These are phyloP conservation scores for Letharia lupina DNA, from an alignment of 495 filamentous ascomycete genomes.

Conservation along the genomic window DNA sequence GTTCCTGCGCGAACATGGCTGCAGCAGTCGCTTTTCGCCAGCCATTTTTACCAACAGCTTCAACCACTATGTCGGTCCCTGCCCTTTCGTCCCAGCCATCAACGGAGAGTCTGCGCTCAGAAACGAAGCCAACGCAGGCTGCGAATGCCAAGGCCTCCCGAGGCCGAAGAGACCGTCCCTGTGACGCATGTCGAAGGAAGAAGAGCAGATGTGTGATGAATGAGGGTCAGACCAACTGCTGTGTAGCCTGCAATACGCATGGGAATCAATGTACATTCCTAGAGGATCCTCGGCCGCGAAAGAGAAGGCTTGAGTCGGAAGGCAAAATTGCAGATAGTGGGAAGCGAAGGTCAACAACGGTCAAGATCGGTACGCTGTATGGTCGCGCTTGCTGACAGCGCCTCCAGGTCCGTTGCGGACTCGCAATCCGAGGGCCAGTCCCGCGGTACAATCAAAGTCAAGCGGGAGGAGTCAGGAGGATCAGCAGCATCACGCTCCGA, in stretches of 20 bases:
- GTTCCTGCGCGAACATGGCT: slow-evolving; percentile 6
- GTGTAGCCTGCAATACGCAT: slow-evolving; percentile 47
- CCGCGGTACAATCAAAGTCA: slow-evolving; percentile 25
- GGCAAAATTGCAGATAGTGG: slow-evolving; percentile 31
- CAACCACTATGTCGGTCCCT: slow-evolving; percentile 9
- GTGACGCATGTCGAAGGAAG: slow-evolving; percentile 74
- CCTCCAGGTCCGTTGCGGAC: slow-evolving; percentile 12
- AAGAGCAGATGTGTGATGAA: slow-evolving; percentile 89
- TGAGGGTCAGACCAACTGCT: slow-evolving; percentile 41
- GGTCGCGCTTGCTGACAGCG: background rate
- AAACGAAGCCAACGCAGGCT: slow-evolving; percentile 14
- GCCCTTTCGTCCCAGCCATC: slow-evolving; percentile 19
- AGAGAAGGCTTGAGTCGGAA: slow-evolving; percentile 52
- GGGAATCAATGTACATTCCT: slow-evolving; percentile 47
- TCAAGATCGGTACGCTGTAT: background rate
- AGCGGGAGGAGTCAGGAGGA: slow-evolving; percentile 26
- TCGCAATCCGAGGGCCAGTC: slow-evolving; percentile 12
- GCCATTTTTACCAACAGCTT: slow-evolving; percentile 9
- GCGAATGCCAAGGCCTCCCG: slow-evolving; percentile 18
- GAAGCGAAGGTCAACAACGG: slow-evolving; percentile 37
- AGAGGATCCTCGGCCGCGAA: slow-evolving; percentile 58
- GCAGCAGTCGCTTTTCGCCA: slow-evolving; percentile 14
- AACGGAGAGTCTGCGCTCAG: slow-evolving; percentile 19
- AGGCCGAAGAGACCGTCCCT: slow-evolving; percentile 44
- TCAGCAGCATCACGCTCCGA: slow-evolving; percentile 28